Base-by-base conservation (phyloP, 2,329 filamentous ascomycete genomes). In the Fusarium coicis region DNA sequence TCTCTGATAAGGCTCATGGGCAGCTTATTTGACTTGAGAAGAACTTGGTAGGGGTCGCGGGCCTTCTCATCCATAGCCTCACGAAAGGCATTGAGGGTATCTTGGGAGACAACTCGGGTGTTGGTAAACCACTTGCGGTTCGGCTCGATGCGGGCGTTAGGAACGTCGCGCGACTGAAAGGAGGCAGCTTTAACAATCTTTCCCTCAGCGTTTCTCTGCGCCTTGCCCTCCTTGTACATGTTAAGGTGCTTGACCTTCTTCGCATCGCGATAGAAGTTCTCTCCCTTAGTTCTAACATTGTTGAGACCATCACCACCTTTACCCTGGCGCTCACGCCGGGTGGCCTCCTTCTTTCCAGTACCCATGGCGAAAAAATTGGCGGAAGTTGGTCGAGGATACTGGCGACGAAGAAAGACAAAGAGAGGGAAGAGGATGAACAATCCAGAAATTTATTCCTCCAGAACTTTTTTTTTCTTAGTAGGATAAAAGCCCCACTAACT, bases 41-140 rank as follows among this genome's bases (percentile, higher is more conserved):
- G 89, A 68, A 97, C 96, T 68, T 93, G 92, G 83, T 97, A 98
- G 1, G 96, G 96, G 79, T 99, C 95, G 23, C 92, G 91, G 58
- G 93, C 92, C 83, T 95, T 93, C 83, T 97, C 95, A 46, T 93
- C 93, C 84, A 99, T 96, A 32, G 96, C 96, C 68, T 95, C 92
- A 70, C 96, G 91, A 84, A 99, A 99, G 4, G 93, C 91, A 49
- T 89, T 90, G 72, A 98, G 87, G 7, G 94, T 93, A 81, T 97
- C 94, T 81, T 98, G 96, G 2, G 93, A 94, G 79, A 98, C 97
- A 57, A 91, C 89, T 74, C 96, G 88, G 39, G 96, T 97, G 83
- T 98, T 98, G 78, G 92, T 94, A 85, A 99, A 99, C 96, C 96
- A 99, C 85, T 97, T 97, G 79, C 96, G 89, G 84, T 98, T 97